These are phyloP conservation scores for Seiridium unicorne DNA, from an alignment of 2,329 filamentous ascomycete species.

Conservation along the genomic window DNA sequence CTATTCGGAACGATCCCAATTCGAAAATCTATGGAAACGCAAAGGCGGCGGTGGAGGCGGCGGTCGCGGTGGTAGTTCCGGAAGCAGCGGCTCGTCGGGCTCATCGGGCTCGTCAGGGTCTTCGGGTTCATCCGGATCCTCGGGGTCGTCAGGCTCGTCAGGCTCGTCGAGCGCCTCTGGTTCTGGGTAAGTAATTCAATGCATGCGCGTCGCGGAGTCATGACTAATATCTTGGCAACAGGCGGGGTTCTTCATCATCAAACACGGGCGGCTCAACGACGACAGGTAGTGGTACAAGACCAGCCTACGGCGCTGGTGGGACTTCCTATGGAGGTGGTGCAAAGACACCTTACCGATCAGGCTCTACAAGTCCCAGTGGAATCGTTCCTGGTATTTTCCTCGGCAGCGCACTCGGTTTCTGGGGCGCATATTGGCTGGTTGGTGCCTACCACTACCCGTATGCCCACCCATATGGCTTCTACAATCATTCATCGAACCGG, in stretches of 20 bases:
- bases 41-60: slow-evolving; percentile 59
- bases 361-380: slow-evolving; percentile 46
- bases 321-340: slow-evolving; percentile 67
- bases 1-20: slow-evolving; percentile 18
- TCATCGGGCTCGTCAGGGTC: slow-evolving; percentile 22
- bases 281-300: slow-evolving; percentile 55
- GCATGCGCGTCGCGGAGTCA: neutral
- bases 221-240: neutral
- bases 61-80: slow-evolving; percentile 37
- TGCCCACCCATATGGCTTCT: slow-evolving; percentile 41
- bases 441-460: slow-evolving; percentile 56
- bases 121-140: neutral
- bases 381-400: slow-evolving; percentile 50
- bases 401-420: slow-evolving; percentile 47
- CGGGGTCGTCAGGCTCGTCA: slow-evolving; percentile 23
- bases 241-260: slow-evolving; percentile 23
- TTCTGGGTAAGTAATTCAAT: neutral
- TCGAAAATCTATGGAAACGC: slow-evolving; percentile 55
- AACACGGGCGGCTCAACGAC: slow-evolving; percentile 51
- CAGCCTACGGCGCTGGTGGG: slow-evolving; percentile 57
- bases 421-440: slow-evolving; percentile 57
- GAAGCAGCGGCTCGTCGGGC: slow-evolving; percentile 25
- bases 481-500: slow-evolving; percentile 47
- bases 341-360: slow-evolving; percentile 57
- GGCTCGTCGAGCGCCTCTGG: slow-evolving; percentile 10